Percentiles rank a stretch among this genome's conserved stretches.
These are phyloP conservation scores for Cystobasidium ongulense DNA, from an alignment of 768 basidiomycete species.

Conservation along the genomic window DNA sequence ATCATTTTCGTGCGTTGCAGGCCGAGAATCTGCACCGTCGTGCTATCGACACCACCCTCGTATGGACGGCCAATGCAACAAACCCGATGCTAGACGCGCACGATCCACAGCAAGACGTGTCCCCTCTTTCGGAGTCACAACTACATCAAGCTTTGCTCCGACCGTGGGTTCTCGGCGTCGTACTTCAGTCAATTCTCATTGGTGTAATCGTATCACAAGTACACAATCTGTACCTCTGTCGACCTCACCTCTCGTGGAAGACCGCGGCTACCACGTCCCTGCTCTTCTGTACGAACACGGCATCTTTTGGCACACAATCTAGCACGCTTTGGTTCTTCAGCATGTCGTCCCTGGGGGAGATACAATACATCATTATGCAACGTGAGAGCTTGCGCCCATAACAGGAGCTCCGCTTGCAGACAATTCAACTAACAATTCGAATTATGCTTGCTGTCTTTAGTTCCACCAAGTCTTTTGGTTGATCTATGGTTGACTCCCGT, in stretches of 20 bases:
- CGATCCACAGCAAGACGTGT: not conserved
- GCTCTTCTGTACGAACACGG: not conserved
- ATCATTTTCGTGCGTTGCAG: too few relatives aligned
- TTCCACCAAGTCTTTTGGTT: not conserved
- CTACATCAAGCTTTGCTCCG: not conserved
- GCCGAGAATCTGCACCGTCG: too few relatives aligned
- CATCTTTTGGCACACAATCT: not conserved
- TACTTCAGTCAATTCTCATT: not conserved
- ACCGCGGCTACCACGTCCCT: not conserved
- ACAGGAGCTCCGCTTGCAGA: too few relatives aligned
- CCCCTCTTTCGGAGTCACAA: not conserved
- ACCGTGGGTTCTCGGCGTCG: conserved; percentile 13
- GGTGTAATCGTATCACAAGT: not conserved
- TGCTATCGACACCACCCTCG: too few relatives aligned
- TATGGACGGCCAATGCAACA: not conserved
- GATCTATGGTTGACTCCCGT: not conserved
- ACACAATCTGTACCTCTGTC: not conserved
- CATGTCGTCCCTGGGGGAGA: not conserved
- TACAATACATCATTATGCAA: conserved; percentile 22
- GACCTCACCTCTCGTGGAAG: not conserved
- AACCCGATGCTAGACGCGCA: not conserved
- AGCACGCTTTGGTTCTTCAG: conserved; percentile 7
- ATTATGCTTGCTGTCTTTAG: not conserved
- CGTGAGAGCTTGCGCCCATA: not conserved
- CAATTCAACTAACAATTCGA: too few relatives aligned